phyloP scores from a whole-genome alignment of 2,329 filamentous ascomycete genomes.

The Aspergillus intermedius region DNA sequence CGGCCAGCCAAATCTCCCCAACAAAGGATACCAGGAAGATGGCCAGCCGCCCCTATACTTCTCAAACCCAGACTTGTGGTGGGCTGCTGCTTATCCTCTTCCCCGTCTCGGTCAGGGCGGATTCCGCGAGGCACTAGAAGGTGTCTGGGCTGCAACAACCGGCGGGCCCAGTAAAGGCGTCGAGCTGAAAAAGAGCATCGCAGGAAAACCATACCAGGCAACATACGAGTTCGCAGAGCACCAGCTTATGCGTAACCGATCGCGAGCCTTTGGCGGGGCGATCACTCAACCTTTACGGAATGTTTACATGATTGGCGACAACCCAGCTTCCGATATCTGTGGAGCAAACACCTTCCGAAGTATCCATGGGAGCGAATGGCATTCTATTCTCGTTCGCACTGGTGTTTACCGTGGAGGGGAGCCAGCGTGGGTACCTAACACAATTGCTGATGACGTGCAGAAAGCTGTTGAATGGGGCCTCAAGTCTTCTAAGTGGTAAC shows the following conservation, averaged over 20 bases:
- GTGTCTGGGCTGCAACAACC: slow-evolving; percentile 70
- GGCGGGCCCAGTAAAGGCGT: slow-evolving; percentile 48
- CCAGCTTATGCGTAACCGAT: slow-evolving; percentile 58
- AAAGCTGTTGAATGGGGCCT: slow-evolving; percentile 73
- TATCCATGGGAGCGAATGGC: slow-evolving; percentile 64
- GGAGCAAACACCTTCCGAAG: slow-evolving; percentile 74
- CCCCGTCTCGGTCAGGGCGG: slow-evolving; percentile 87
- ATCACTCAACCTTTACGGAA: slow-evolving; percentile 50
- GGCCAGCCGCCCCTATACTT: slow-evolving; percentile 77
- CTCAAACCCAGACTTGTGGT: slow-evolving; percentile 83
- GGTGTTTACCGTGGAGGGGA: slow-evolving; percentile 62
- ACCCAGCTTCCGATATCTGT: slow-evolving; percentile 80
- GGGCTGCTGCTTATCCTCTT: slow-evolving; percentile 77
- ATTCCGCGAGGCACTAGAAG: slow-evolving; percentile 74
- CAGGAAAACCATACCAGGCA: slow-evolving; percentile 72
- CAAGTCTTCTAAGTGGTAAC: slow-evolving; percentile 43
- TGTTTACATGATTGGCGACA: slow-evolving; percentile 94
- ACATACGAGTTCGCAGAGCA: slow-evolving; percentile 84
- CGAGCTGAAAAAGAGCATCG: slow-evolving; percentile 56
- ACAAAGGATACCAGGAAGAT: slow-evolving; percentile 75
- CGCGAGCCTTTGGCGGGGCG: slow-evolving; percentile 38
- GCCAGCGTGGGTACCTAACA: slow-evolving; percentile 57
- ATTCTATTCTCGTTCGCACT: slow-evolving; percentile 68
- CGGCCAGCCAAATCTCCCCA: slow-evolving; percentile 56
- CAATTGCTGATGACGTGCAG: slow-evolving; percentile 66